phyloP scores from a whole-genome alignment of 129 eudicot genomes.

The Calendula officinalis region DNA sequence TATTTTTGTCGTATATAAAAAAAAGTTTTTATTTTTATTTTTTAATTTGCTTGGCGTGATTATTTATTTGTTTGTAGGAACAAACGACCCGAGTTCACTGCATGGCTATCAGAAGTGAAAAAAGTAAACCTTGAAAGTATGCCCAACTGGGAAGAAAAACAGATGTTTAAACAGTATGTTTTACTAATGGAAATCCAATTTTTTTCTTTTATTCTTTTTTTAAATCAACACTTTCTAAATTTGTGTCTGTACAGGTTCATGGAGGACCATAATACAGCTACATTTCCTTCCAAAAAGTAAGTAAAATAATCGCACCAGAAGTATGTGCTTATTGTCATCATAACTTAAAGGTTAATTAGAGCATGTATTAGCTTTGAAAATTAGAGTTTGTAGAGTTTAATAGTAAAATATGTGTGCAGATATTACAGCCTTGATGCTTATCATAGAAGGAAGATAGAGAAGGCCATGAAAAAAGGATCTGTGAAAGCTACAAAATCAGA shows the following conservation, averaged over 20 bases:
- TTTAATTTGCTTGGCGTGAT: no score
- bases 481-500: constrained; percentile 55
- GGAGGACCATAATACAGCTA: constrained; percentile 98
- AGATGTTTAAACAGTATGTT: constrained; percentile 88
- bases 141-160: constrained; percentile 97
- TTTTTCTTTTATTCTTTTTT: neutral
- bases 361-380: neutral
- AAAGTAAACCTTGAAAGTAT: constrained; percentile 95
- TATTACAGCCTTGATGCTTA: constrained; percentile 92
- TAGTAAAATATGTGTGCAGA: constrained; percentile 37
- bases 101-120: constrained; percentile 92
- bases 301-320: constrained; percentile 28
- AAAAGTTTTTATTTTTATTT: no score
- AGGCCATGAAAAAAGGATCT: constrained; percentile 75
- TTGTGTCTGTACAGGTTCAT: constrained; percentile 58
- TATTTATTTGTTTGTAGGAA: constrained; percentile 50
- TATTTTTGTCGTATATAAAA: no score
- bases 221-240: constrained; percentile 11
- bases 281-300: constrained; percentile 95
- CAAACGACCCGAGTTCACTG: constrained; percentile 94
- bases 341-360: neutral
- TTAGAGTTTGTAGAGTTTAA: constrained; percentile 7
- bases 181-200: neutral
- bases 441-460: constrained; percentile 61
- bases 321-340: no score